Evolutionary conservation across 169 alveolate species (phyloP).

Genomic region (Ichthyophthirius multifiliis): DNA sequence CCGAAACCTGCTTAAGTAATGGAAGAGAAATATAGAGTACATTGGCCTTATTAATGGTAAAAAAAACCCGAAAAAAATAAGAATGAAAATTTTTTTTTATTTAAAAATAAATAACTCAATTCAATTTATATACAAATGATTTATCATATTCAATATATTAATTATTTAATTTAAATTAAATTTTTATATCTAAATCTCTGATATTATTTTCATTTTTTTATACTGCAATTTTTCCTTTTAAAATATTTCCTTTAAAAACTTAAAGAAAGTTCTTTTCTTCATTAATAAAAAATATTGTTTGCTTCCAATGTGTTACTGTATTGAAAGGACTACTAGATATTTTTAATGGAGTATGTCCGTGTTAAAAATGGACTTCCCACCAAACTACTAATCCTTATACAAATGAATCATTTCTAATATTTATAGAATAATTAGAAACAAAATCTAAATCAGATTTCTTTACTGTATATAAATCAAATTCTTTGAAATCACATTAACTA

Average conservation of each 20-base stretch:
- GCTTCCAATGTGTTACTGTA: slow-evolving; percentile 72
- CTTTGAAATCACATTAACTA: slow-evolving; percentile 59
- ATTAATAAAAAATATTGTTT: slow-evolving; percentile 67
- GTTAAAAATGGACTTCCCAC: slow-evolving; percentile 68
- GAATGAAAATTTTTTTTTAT: too few relatives aligned
- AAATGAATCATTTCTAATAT: slow-evolving; percentile 66
- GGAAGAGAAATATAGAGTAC: slow-evolving; percentile 8
- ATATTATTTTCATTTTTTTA: slow-evolving; percentile 58
- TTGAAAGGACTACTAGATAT: slow-evolving; percentile 72
- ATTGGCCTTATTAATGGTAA: slow-evolving; percentile 8
- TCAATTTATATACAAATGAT: slow-evolving; percentile 8
- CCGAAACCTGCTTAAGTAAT: background rate
- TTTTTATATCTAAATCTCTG: slow-evolving; percentile 78
- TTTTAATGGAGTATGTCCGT: slow-evolving; percentile 52
- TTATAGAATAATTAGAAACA: slow-evolving; percentile 76
- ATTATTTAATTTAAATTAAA: slow-evolving; percentile 55
- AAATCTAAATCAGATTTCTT: slow-evolving; percentile 91
- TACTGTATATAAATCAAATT: slow-evolving; percentile 91
- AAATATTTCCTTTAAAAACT: slow-evolving; percentile 60
- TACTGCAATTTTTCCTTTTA: slow-evolving; percentile 77
- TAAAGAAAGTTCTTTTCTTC: slow-evolving; percentile 25
- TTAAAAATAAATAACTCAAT: too few relatives aligned
- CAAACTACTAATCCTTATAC: slow-evolving; percentile 83
- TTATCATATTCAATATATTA: slow-evolving; percentile 37
- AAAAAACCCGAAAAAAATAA: too few relatives aligned